Conservation (phyloP, 1,284 basidiomycete genomes). For the Tilletia caries region DNA sequence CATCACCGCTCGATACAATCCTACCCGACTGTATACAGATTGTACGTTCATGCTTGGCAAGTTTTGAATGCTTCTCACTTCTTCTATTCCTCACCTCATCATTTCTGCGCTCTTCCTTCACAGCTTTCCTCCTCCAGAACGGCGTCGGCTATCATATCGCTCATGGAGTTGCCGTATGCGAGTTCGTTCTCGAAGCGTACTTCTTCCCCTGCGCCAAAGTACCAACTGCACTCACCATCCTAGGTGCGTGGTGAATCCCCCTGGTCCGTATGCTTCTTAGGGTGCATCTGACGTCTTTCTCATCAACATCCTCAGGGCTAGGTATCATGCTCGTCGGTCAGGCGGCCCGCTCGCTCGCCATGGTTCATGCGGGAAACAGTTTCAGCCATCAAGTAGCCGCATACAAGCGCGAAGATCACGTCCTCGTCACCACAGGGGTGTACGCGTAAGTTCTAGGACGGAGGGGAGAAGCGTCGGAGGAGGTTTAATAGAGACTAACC, state of each 20-base stretch:
- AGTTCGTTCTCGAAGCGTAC: constrained; percentile 65
- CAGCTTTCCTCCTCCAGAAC: constrained; percentile 92
- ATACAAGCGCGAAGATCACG: constrained; percentile 40
- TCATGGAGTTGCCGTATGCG: constrained; percentile 71
- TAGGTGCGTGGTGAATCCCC: constrained; percentile 10
- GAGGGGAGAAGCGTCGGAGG: too few species aligned
- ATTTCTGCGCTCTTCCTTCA: neutral
- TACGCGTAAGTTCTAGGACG: constrained; percentile 30
- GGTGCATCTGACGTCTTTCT: neutral
- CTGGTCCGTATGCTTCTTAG: neutral
- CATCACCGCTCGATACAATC: constrained; percentile 92
- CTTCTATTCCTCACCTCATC: too few species aligned
- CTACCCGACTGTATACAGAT: constrained; percentile 83
- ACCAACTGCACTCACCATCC: constrained; percentile 6
- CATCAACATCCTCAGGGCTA: constrained; percentile 60
- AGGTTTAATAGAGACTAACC: neutral
- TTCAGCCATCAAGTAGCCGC: constrained; percentile 70
- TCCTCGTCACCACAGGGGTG: constrained; percentile 44
- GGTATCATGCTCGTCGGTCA: constrained; percentile 70
- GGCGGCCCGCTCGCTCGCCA: constrained; percentile 75
- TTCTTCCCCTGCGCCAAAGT: constrained; percentile 19
- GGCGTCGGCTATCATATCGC: constrained; percentile 80
- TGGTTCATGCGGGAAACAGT: constrained; percentile 89
- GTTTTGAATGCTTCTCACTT: neutral
- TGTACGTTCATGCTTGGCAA: constrained; percentile 59